Conservation (phyloP, 208 protist species). For the Novymonas esmeraldas region DNA sequence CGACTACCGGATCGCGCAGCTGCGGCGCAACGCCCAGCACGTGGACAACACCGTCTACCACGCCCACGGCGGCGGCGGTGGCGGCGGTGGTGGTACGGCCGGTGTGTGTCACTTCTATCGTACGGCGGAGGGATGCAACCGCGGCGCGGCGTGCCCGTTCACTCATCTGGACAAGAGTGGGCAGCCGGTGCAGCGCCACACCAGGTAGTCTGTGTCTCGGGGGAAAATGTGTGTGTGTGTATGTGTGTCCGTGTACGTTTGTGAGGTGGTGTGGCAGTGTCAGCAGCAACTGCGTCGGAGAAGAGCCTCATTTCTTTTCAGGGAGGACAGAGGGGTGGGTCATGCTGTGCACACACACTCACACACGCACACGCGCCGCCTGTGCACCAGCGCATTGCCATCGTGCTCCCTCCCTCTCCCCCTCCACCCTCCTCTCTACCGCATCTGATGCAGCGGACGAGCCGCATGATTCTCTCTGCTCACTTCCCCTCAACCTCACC, state of each 20-base stretch:
- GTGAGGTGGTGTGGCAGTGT: background rate
- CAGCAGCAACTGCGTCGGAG: background rate
- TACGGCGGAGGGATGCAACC: constrained; percentile 65
- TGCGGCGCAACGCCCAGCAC: constrained; percentile 71
- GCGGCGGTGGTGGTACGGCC: background rate
- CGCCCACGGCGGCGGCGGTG: background rate
- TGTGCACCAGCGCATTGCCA: background rate
- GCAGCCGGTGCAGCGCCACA: constrained; percentile 12
- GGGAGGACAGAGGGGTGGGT: background rate
- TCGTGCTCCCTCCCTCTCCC: constrained; percentile 3
- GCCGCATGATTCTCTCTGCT: too few relatives aligned
- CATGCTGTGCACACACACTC: background rate
- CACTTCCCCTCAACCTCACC: too few relatives aligned
- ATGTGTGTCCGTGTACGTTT: background rate
- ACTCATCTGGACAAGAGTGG: constrained; percentile 63
- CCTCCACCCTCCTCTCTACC: background rate
- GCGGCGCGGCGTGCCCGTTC: constrained; percentile 67
- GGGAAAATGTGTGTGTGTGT: constrained; percentile 5
- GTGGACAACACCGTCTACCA: constrained; percentile 57
- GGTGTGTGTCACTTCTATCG: constrained; percentile 66
- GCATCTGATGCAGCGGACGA: too few relatives aligned
- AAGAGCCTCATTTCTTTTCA: constrained; percentile 1
- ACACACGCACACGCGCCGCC: background rate
- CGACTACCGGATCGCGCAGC: constrained; percentile 75
- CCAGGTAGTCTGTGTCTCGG: background rate